Percentiles rank a stretch among this genome's conserved stretches.
phyloP scores from a whole-genome alignment of 2,329 filamentous ascomycete species.

The Cadophora luteo-olivacea region DNA sequence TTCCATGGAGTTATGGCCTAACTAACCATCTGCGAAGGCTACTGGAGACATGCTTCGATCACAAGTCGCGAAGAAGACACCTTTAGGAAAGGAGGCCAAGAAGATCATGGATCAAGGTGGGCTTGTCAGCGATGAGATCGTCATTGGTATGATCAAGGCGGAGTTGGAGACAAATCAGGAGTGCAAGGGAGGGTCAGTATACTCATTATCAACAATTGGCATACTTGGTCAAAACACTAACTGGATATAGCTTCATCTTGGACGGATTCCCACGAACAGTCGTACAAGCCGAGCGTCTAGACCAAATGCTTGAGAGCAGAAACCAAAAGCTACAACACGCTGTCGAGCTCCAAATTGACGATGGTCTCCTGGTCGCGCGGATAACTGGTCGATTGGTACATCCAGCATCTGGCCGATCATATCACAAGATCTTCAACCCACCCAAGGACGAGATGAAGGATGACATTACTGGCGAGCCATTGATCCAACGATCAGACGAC shows the following conservation, averaged over 20 bases:
- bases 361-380: conserved; percentile 88
- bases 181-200: conserved; percentile 89
- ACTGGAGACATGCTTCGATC: conserved; percentile 99
- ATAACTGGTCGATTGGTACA: conserved; percentile 97
- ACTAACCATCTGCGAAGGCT: conserved; percentile 62
- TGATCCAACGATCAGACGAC: conserved; percentile 96
- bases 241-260: conserved; percentile 81
- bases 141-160: conserved; percentile 99
- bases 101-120: conserved; percentile 99
- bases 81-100: conserved; percentile 94
- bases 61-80: conserved; percentile 96
- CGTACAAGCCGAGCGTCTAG: conserved; percentile 91
- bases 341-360: conserved; percentile 96
- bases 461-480: conserved; percentile 93
- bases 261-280: conserved; percentile 98
- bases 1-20: conserved; percentile 25
- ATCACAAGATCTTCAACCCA: conserved; percentile 99
- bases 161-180: conserved; percentile 93
- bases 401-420: conserved; percentile 93
- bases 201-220: conserved; percentile 12
- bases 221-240: conserved; percentile 18
- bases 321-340: conserved; percentile 91
- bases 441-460: conserved; percentile 94
- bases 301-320: conserved; percentile 83
- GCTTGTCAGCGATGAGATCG: conserved; percentile 97